A percentile compares a stretch with the other conserved stretches of the same genome.
Evolutionary conservation across 2,329 filamentous ascomycete species (phyloP).

Genomic region (Cercospora zeae-maydis): DNA sequence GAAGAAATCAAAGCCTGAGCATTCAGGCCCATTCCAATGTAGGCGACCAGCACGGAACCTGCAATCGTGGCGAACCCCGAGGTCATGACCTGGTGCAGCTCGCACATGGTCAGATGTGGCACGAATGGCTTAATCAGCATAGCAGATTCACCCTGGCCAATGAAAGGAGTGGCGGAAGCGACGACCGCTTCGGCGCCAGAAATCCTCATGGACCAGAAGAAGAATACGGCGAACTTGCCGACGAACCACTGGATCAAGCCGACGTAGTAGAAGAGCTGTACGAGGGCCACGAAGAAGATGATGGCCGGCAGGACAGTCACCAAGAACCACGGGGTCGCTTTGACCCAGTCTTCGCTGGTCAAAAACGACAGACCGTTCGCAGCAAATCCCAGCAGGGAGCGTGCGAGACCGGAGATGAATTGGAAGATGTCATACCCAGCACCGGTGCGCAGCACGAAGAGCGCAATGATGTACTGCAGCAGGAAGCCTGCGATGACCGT

Average conservation of each 20-base stretch:
- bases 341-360: constrained; percentile 47
- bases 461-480: constrained; percentile 78
- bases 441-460: constrained; percentile 79
- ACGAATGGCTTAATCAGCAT: constrained; percentile 90
- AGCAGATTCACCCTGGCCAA: constrained; percentile 88
- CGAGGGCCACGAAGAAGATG: constrained; percentile 93
- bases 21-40: constrained; percentile 79
- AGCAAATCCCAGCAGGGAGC: constrained; percentile 72
- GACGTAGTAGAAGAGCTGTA: constrained; percentile 78
- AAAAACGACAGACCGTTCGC: constrained; percentile 70
- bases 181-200: constrained; percentile 93
- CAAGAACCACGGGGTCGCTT: constrained; percentile 62
- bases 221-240: constrained; percentile 79
- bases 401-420: constrained; percentile 75
- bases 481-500: constrained; percentile 81
- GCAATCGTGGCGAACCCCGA: constrained; percentile 91
- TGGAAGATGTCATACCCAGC: constrained; percentile 86
- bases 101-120: constrained; percentile 76
- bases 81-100: constrained; percentile 89
- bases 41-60: constrained; percentile 79
- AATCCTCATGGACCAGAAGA: constrained; percentile 84
- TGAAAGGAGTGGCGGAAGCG: constrained; percentile 87
- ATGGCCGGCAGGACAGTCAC: constrained; percentile 80
- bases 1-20: constrained; percentile 81
- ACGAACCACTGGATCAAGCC: constrained; percentile 87